A percentile compares a stretch with the other conserved stretches of the same genome.
Conservation (phyloP, 768 basidiomycete species). For the Naganishia randhawae region DNA sequence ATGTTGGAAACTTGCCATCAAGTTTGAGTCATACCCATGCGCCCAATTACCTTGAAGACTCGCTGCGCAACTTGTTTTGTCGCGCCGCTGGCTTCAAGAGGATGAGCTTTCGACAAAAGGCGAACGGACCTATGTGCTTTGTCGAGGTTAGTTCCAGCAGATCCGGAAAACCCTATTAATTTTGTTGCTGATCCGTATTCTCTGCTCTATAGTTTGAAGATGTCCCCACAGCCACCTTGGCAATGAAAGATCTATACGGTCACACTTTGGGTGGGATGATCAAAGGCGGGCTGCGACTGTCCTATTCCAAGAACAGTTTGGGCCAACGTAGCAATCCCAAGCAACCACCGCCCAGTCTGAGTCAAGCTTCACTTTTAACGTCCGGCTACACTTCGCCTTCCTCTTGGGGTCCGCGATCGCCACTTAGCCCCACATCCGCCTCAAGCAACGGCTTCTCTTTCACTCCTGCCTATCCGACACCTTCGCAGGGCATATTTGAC, state of each 20-base stretch:
- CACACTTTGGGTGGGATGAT: slow-evolving; percentile 84
- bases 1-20: slow-evolving; percentile 94
- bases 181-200: slow-evolving; percentile 17
- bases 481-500: neutral
- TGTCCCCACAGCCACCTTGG: slow-evolving; percentile 73
- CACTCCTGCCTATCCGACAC: slow-evolving; percentile 5
- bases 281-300: slow-evolving; percentile 93
- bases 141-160: slow-evolving; percentile 68
- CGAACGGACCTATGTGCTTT: slow-evolving; percentile 98
- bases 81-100: slow-evolving; percentile 79
- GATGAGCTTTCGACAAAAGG: slow-evolving; percentile 91
- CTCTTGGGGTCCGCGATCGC: slow-evolving; percentile 19
- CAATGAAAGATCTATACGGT: slow-evolving; percentile 86
- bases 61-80: slow-evolving; percentile 74
- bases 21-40: slow-evolving; percentile 65
- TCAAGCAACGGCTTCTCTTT: slow-evolving; percentile 24
- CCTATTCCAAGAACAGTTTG: slow-evolving; percentile 97
- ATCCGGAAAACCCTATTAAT: neutral
- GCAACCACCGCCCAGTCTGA: slow-evolving; percentile 28
- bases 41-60: slow-evolving; percentile 79
- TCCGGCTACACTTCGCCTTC: slow-evolving; percentile 17
- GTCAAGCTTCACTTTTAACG: slow-evolving; percentile 4
- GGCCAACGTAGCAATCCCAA: slow-evolving; percentile 55
- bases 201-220: slow-evolving; percentile 71
- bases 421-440: slow-evolving; percentile 24